These are phyloP conservation scores for Endoconidiophora laricicola DNA, from an alignment of 2,329 filamentous ascomycete species.

Conservation along the genomic window DNA sequence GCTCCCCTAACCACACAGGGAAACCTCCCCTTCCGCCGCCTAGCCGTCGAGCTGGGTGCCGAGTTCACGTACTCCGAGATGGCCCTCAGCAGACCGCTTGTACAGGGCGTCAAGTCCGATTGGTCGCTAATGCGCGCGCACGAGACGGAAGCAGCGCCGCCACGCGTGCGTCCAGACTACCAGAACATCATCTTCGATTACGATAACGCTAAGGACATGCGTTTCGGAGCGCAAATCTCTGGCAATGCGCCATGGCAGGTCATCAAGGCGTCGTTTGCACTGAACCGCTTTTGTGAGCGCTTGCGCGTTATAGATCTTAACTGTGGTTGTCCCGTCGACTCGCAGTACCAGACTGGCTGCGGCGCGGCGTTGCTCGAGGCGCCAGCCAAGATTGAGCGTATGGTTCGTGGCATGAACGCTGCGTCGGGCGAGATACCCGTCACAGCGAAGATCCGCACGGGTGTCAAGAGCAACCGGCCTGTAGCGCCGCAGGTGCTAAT, in stretches of 20 bases:
- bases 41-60: constrained; percentile 78
- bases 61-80: constrained; percentile 96
- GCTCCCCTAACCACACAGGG: constrained; percentile 93
- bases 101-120: constrained; percentile 80
- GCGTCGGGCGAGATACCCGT: constrained; percentile 84
- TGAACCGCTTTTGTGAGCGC: constrained; percentile 61
- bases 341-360: constrained; percentile 74
- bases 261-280: constrained; percentile 69
- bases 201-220: constrained; percentile 66
- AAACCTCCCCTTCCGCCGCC: constrained; percentile 81
- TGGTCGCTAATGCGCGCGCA: constrained; percentile 94
- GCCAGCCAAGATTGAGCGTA: constrained; percentile 78
- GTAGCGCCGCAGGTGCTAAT: constrained; percentile 70
- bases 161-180: constrained; percentile 40
- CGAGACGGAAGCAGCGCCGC: constrained; percentile 60
- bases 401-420: constrained; percentile 87
- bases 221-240: constrained; percentile 84
- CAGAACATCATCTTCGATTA: constrained; percentile 49
- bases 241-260: constrained; percentile 85
- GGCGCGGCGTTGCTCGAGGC: constrained; percentile 86
- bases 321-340: constrained; percentile 91
- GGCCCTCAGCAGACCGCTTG: constrained; percentile 78
- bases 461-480: constrained; percentile 62
- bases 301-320: constrained; percentile 88
- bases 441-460: constrained; percentile 87